These are phyloP conservation scores for Trichomonas tenax DNA, from an alignment of 208 protist genomes.

Conservation along the genomic window DNA sequence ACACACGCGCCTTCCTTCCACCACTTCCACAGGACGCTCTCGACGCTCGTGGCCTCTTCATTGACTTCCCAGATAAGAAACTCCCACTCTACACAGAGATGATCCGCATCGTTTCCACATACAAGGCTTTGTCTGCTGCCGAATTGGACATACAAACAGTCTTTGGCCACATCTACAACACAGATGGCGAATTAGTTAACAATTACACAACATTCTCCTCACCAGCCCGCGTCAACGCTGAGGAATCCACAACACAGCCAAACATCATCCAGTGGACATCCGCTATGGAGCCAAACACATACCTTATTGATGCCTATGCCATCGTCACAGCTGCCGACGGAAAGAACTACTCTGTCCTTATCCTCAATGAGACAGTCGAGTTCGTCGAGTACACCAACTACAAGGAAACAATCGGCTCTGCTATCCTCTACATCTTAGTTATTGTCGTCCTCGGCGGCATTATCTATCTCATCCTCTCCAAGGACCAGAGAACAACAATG, in stretches of 20 bases:
- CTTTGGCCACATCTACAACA: not conserved
- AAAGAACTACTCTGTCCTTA: not conserved
- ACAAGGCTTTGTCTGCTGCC: not conserved
- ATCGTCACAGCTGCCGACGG: not conserved
- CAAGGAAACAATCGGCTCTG: constrained; percentile 1
- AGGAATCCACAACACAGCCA: not conserved
- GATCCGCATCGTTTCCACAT: not conserved
- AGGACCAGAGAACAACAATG: not conserved
- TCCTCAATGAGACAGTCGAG: not conserved
- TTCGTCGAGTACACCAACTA: not conserved
- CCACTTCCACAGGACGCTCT: not conserved
- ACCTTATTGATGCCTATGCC: not conserved
- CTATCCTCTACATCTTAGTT: not conserved
- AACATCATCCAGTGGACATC: not conserved
- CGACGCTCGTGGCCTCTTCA: not conserved
- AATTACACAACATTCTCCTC: not conserved
- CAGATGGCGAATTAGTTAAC: not conserved
- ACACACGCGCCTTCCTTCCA: not conserved
- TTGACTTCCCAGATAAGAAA: not conserved
- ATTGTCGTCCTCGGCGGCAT: not conserved
- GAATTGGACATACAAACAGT: not conserved
- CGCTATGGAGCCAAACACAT: not conserved
- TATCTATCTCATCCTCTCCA: not conserved
- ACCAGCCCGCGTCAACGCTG: not conserved
- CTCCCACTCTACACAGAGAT: not conserved